Base-by-base conservation (phyloP, 306 rosid genomes). In the Herpetospermum pedunculosum region DNA sequence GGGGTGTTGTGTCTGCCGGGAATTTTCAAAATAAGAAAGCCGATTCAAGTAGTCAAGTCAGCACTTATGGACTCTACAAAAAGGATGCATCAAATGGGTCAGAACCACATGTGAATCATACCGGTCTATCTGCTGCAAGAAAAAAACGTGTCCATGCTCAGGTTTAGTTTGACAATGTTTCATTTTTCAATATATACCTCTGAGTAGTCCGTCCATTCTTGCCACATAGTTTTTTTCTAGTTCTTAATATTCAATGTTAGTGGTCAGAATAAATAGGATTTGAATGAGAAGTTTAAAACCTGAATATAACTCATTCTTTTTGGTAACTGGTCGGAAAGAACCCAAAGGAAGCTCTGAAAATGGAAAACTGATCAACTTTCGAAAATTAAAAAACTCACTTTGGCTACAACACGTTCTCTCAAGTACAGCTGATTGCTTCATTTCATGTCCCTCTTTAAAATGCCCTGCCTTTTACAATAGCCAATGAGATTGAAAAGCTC, bases 81-180 rank as follows among this genome's bases (percentile, higher is more conserved):
- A 91, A 84, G 78, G 99, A 94, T 80, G 80, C 87, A 70, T 44
- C 84, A 19, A 79, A 83, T 83, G 97, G 90, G 80, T 81, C 95
- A 55, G 95, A 91, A 70, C 80, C 95, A 47, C 91, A 54, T 72
- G 72, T 79, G 47, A 89, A 85, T 83, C 97, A 85, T 72, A 81
- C 96, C 8, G 81, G 97, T 74, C 85, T 78, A 73, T 88, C 91
- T 75, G 80, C 87, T 50, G 90, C 87, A 57, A 89, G 96, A 74
- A 94, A 91, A 79, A 91, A 89, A 70, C 84, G 95, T 52, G 92
- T 94, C 75, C 97, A 91, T 84, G 84, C 92, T 41, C 97, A 88
- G 96, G 99, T 94, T 12, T 30, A 75, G 23, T 13, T 44, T 57
- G 29, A 52, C 58, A 54, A 48, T 19, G 46, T 83, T 79, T 57